Percentiles rank a stretch among this genome's conserved stretches.
phyloP scores from a whole-genome alignment of 2,329 filamentous ascomycete genomes.

The Colletotrichum sp. region DNA sequence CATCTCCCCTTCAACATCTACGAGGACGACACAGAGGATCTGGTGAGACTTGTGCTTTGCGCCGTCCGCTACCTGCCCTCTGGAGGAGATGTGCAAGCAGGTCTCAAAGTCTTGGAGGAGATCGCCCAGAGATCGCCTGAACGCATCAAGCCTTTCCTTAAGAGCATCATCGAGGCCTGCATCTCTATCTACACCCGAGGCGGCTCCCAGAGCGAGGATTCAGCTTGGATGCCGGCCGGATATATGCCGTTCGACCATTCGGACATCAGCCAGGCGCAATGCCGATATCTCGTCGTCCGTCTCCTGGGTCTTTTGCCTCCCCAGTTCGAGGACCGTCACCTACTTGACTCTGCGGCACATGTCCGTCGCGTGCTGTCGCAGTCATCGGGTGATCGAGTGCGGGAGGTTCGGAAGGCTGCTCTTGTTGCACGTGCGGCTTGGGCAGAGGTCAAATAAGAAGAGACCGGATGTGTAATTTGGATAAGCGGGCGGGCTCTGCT shows the following conservation, averaged over 20 bases:
- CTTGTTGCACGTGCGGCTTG: conserved; percentile 54
- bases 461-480: neutral
- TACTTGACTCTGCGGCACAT: conserved; percentile 47
- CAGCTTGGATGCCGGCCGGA: conserved; percentile 33
- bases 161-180: conserved; percentile 52
- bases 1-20: conserved; percentile 57
- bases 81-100: conserved; percentile 49
- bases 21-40: conserved; percentile 50
- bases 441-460: conserved; percentile 37
- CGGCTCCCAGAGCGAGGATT: conserved; percentile 14
- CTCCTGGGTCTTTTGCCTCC: conserved; percentile 53
- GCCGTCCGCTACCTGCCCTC: conserved; percentile 46
- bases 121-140: conserved; percentile 52
- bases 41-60: conserved; percentile 55
- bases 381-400: conserved; percentile 58
- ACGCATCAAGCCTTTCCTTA: conserved; percentile 51
- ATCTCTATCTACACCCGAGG: conserved; percentile 34
- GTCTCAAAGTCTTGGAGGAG: conserved; percentile 52
- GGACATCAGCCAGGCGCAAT: conserved; percentile 25
- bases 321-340: conserved; percentile 51
- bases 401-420: conserved; percentile 57
- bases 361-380: conserved; percentile 52
- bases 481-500: neutral
- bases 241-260: conserved; percentile 24
- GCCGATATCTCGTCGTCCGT: conserved; percentile 51